These are phyloP conservation scores for Aspergillus panamensis DNA, from an alignment of 495 filamentous ascomycete genomes.

Conservation along the genomic window DNA sequence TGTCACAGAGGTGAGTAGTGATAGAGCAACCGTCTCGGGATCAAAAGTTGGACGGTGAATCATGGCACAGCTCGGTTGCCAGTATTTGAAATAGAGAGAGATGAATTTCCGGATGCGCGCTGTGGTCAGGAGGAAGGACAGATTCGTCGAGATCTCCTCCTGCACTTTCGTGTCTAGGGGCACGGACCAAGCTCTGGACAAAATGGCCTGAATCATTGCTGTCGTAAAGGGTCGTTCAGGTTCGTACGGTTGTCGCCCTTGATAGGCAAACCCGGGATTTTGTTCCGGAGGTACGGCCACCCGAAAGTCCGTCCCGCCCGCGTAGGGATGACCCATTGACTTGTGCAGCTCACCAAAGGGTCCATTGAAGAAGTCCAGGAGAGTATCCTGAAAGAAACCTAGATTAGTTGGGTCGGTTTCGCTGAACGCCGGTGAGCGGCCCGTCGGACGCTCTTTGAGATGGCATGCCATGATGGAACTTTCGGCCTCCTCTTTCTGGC, in stretches of 20 bases:
- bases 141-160: constrained; percentile 37
- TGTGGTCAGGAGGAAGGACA: constrained; percentile 42
- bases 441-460: constrained; percentile 17
- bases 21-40: constrained; percentile 32
- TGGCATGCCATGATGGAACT: constrained; percentile 21
- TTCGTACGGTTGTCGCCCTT: constrained; percentile 27
- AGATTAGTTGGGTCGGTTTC: constrained; percentile 27
- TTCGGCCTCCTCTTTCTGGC: constrained; percentile 27
- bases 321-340: constrained; percentile 23
- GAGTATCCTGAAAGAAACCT: constrained; percentile 40
- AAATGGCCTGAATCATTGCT: constrained; percentile 38
- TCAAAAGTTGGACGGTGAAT: constrained; percentile 42
- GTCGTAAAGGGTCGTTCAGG: constrained; percentile 37
- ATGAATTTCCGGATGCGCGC: constrained; percentile 42
- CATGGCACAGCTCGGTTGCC: constrained; percentile 46
- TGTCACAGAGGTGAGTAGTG: constrained; percentile 37
- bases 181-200: constrained; percentile 36
- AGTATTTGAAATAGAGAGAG: constrained; percentile 43
- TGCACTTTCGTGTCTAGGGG: constrained; percentile 38
- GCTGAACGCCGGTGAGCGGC: constrained; percentile 22
- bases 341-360: constrained; percentile 38
- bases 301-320: constrained; percentile 21
- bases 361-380: constrained; percentile 42
- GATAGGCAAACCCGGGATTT: constrained; percentile 21
- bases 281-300: constrained; percentile 16